Base-by-base conservation (phyloP, 495 filamentous ascomycete species). In the Evansstolkia leycettana region DNA sequence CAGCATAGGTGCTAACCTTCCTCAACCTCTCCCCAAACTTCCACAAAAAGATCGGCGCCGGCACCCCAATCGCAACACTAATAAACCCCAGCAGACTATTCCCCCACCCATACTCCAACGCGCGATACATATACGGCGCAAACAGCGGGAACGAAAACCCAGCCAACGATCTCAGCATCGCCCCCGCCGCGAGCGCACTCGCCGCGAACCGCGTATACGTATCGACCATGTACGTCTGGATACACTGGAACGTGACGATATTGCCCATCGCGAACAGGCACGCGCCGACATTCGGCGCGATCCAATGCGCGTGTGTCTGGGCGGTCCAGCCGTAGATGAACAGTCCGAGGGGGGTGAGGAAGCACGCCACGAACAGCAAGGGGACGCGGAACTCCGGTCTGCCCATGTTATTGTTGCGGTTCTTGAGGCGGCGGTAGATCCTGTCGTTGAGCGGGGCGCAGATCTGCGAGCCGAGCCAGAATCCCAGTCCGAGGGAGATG, bases 101-200 rank as follows among this genome's bases (percentile, higher is more conserved):
- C n/a, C 73, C 75, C 73, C 73, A 80, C 7, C 75, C 75, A 53
- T 69, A 78, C 30, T 67, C 47, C 37, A 79, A 41, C n/a, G 53
- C 48, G 5, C 57, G 32, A 40, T 72, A 87, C 69, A 85, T 61
- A 19, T 58, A 62, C 2, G 76, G 78, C 3, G 80, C 78, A 42
- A 88, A 88, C 3, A 90, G 60, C 15, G 84, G 84, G 39, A 90
- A 88, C 10, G 65, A 71, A 47, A 87, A 86, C 1, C 82, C 82
- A 1, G 76, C 75, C 10, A 86, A 29, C 15, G 65, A 75, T 12
- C 84, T 64, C 42, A 89, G 47, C 9, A 86, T 71, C 2, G 76
- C 72, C 1, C 65, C 67, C 1, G 85, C 81, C 0, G 67, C 78
- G 9, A 84, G 50, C 1, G 82, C 85, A 40, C 70, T 78, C 7